phyloP scores from a whole-genome alignment of 2,329 filamentous ascomycete species.

The Diaporthe batatas region DNA sequence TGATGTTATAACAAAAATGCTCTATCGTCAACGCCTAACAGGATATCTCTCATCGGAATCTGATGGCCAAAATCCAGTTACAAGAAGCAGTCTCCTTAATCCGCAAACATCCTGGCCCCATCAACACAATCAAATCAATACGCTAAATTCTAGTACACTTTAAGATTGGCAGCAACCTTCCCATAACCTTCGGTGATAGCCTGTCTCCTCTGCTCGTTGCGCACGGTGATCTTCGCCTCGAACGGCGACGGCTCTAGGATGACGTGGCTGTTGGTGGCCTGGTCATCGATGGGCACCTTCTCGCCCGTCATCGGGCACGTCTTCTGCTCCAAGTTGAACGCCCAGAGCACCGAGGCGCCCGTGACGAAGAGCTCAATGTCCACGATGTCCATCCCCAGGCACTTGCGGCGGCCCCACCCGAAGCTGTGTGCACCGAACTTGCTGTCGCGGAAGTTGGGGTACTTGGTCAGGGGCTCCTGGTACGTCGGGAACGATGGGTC shows the following conservation, averaged over 20 bases:
- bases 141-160: constrained; percentile 44
- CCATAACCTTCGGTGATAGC: constrained; percentile 55
- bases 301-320: constrained; percentile 58
- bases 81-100: background rate
- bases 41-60: background rate
- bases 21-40: constrained; percentile 16
- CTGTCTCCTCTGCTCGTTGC: constrained; percentile 55
- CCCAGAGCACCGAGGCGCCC: constrained; percentile 63
- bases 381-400: constrained; percentile 72
- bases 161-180: constrained; percentile 50
- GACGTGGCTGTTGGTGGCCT: constrained; percentile 65
- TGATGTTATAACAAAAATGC: background rate
- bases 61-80: background rate
- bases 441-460: constrained; percentile 72
- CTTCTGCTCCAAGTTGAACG: constrained; percentile 58
- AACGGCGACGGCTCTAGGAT: constrained; percentile 65
- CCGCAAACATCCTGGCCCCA: background rate
- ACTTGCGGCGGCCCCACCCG: constrained; percentile 73
- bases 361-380: constrained; percentile 70
- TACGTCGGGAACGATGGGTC: constrained; percentile 74
- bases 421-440: constrained; percentile 71
- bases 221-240: constrained; percentile 58
- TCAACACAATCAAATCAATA: background rate
- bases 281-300: constrained; percentile 59
- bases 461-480: constrained; percentile 73